Conservation (phyloP, 2,329 filamentous ascomycete genomes). For the Pestalotiopsis sp. region DNA sequence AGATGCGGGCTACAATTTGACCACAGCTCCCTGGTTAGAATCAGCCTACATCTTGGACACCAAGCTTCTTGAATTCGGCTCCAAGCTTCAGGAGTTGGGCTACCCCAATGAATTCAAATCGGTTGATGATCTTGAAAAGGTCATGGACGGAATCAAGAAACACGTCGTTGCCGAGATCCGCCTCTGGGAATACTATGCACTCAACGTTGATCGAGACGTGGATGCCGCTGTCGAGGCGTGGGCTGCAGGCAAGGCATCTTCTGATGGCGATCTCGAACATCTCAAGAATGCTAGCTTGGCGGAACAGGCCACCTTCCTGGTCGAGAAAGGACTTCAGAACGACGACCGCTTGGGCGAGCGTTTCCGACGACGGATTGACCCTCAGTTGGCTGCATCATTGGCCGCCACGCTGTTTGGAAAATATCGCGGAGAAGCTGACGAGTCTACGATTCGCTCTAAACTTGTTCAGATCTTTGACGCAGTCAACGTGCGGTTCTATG, state of each 20-base stretch:
- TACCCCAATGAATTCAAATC: conserved; percentile 75
- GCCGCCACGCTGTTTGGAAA: conserved; percentile 69
- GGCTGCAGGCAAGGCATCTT: conserved; percentile 60
- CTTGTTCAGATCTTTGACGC: conserved; percentile 73
- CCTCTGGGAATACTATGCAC: conserved; percentile 91
- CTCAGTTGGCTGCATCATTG: conserved; percentile 70
- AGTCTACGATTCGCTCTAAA: conserved; percentile 55
- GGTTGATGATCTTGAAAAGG: conserved; percentile 71
- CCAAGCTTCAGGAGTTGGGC: conserved; percentile 68
- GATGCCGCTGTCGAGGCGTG: conserved; percentile 73
- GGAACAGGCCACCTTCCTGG: conserved; percentile 64
- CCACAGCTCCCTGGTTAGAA: conserved; percentile 80
- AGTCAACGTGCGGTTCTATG: conserved; percentile 85
- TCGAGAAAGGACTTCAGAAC: conserved; percentile 70
- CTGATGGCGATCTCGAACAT: conserved; percentile 45
- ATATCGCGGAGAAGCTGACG: conserved; percentile 59
- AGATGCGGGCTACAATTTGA: conserved; percentile 92
- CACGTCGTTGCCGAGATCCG: conserved; percentile 77
- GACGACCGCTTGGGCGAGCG: conserved; percentile 78
- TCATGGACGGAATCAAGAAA: conserved; percentile 84
- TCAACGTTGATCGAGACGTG: conserved; percentile 76
- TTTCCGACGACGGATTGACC: conserved; percentile 72
- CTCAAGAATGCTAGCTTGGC: conserved; percentile 48
- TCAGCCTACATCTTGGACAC: conserved; percentile 65
- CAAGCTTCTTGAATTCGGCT: conserved; percentile 74